Evolutionary conservation across 257 asterid genomes (phyloP).

Genomic region (Petunia axillaris): DNA sequence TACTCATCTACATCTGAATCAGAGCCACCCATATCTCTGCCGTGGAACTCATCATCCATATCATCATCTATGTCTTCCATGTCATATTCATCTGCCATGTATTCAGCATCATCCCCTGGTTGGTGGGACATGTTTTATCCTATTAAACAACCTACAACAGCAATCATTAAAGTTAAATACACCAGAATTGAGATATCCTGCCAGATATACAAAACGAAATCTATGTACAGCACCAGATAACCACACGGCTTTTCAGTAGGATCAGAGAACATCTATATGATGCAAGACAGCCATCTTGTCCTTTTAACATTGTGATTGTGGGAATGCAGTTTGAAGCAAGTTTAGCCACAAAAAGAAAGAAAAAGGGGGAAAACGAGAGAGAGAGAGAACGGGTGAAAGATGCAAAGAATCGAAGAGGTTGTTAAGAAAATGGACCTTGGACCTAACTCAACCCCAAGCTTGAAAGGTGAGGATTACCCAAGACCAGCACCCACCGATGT

Average conservation of each 20-base stretch:
- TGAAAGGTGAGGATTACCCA: no score
- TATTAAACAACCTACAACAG: background rate
- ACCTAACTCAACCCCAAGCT: no score
- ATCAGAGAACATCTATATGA: background rate
- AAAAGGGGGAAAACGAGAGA: no score
- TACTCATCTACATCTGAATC: slow-evolving; percentile 83
- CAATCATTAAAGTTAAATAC: background rate
- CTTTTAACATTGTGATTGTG: background rate
- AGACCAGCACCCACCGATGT: no score
- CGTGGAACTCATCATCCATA: slow-evolving; percentile 57
- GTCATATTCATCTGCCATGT: slow-evolving; percentile 80
- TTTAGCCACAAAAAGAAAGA: background rate
- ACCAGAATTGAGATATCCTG: background rate
- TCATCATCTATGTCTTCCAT: slow-evolving; percentile 76
- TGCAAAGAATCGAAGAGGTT: background rate
- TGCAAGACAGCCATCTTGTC: background rate
- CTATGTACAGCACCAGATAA: background rate
- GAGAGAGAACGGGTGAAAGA: background rate
- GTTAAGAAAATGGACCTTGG: no score
- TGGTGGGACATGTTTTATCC: slow-evolving; percentile 61
- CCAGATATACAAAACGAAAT: background rate
- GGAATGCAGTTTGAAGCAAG: background rate
- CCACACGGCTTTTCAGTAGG: background rate
- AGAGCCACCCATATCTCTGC: slow-evolving; percentile 57
- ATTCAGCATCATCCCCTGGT: slow-evolving; percentile 59